Evolutionary conservation across 148 eudicot genomes (phyloP), one percentile per base, ranked within the genome.

Genomic region (Chenopodium berlandieri): DNA sequence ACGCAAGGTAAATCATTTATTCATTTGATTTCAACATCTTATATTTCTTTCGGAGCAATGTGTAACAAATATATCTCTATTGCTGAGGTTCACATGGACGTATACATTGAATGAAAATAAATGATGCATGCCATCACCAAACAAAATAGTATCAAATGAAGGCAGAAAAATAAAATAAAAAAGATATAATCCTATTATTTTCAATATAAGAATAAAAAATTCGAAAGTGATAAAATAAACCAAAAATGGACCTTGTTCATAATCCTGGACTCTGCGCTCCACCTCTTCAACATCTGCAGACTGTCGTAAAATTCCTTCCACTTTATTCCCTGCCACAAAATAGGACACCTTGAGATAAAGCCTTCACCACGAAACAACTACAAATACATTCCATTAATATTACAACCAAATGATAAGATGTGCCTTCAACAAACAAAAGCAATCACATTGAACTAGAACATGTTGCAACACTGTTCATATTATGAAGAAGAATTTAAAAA

Each of bases 251-350:
- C 99, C 99, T 91, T 90, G 92, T 86, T 97, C 99, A 86, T 94
- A 97, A 87, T 92, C 99, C 69, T 92, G 95, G 80, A 97, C 94
- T 86, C 99, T 92, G 79, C 87, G 90, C 81, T 92, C 99, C 73
- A 97, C 98, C 94, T 97, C 99, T 90, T 97, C 99, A 34, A 97
- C 97, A 88, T 97, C 97, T 70, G 99, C 99, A 84, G 94, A 85
- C 82, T 92, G 98, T 74, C 99, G 89, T 90, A 97, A 87, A 78
- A 97, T 92, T 84, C 99, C 99, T 92, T 97, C 99, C 22, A 94
- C 92, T 76, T 86, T 91, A 78, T 50, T 88, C 79, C 99, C 99
- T 97, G 87, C 47, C 22, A 80, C 44, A 85, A 60, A 48, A 73
- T 56, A 74, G 14, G 71, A 69, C 67, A 56, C 46, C 78, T 72